Percentiles rank a stretch among this genome's conserved stretches.
Evolutionary conservation across 257 asterid genomes (phyloP).

Genomic region (Solanum sejunctum): DNA sequence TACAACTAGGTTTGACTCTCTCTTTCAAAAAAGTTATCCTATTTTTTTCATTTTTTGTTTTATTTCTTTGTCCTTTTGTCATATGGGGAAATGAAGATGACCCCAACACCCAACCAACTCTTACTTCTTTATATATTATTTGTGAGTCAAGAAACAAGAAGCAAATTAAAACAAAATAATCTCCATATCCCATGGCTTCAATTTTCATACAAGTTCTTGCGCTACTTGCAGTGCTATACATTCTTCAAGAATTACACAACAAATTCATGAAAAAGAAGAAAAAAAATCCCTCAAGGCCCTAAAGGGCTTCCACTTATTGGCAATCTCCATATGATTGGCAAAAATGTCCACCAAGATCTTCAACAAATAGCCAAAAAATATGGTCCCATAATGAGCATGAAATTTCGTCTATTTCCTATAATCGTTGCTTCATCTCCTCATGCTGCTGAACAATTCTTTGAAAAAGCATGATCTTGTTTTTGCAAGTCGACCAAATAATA

Average conservation of each 20-base stretch:
- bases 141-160: neutral
- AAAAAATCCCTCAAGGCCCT: neutral
- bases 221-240: neutral
- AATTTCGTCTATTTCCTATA: neutral
- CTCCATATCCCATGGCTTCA: neutral
- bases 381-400: conserved; percentile 10
- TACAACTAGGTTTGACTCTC: no score
- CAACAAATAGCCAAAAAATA: neutral
- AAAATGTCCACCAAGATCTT: conserved; percentile 11
- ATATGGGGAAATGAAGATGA: neutral
- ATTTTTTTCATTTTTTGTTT: neutral
- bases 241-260: neutral
- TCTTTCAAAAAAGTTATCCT: no score
- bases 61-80: neutral
- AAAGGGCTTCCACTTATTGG: conserved; percentile 8
- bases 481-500: neutral
- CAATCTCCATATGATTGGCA: neutral
- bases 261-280: neutral
- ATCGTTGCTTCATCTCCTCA: conserved; percentile 9
- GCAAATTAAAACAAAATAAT: neutral
- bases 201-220: neutral
- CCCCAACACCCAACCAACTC: neutral
- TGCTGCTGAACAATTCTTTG: conserved; percentile 7
- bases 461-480: conserved; percentile 3
- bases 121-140: neutral